Conservation (phyloP, 2,329 filamentous ascomycete species). For the Lasiodiplodia sp. region DNA sequence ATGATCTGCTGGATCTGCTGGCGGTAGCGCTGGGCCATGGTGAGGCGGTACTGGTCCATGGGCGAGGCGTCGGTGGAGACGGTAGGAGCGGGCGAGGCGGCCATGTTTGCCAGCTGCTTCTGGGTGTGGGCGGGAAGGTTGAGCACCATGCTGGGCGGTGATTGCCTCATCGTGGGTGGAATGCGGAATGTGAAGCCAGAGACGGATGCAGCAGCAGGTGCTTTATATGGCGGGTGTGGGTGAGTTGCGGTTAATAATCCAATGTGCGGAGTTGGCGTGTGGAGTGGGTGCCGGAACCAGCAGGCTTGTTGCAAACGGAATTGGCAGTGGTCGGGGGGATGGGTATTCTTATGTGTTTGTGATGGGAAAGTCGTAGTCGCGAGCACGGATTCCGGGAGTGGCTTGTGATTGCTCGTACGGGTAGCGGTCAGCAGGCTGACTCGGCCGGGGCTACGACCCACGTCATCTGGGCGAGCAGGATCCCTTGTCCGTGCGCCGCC, state of each 20-base stretch:
- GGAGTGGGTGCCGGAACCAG: slow-evolving; percentile 4
- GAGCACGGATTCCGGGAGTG: slow-evolving; percentile 20
- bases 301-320: slow-evolving; percentile 15
- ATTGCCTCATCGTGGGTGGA: slow-evolving; percentile 7
- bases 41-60: slow-evolving; percentile 19
- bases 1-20: slow-evolving; percentile 28
- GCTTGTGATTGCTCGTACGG: slow-evolving; percentile 28
- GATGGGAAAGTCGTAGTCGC: background rate
- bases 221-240: background rate
- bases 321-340: background rate
- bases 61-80: slow-evolving; percentile 1
- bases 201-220: background rate
- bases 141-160: slow-evolving; percentile 17
- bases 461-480: slow-evolving; percentile 12
- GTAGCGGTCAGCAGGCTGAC: slow-evolving; percentile 14
- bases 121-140: slow-evolving; percentile 28
- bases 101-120: slow-evolving; percentile 29
- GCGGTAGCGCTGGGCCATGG: slow-evolving; percentile 26
- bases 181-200: background rate
- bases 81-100: background rate
- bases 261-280: background rate
- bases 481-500: background rate
- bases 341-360: slow-evolving; percentile 8
- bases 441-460: slow-evolving; percentile 14
- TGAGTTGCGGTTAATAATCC: background rate